Base-by-base conservation (phyloP, 768 basidiomycete species). In the Mycena olivaceomarginata region DNA sequence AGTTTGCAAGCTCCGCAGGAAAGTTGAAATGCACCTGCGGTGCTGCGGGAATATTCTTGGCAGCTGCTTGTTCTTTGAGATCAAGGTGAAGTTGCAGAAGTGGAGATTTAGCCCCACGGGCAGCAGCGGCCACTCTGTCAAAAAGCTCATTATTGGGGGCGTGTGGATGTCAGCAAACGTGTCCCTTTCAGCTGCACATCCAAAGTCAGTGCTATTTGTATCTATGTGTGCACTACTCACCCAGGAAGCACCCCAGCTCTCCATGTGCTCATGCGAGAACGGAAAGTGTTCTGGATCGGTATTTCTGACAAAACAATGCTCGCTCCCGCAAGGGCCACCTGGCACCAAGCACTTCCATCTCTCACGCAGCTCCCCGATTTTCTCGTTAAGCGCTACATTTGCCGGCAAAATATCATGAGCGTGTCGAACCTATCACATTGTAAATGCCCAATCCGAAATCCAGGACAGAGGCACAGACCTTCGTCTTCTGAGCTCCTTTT, bases 331-430 rank as follows among this genome's bases (percentile, higher is more conserved):
- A 56, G 7, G n/a, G n/a, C 57, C 45, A 13, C 31, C 45, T 1
- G 69, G 69, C 5, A 22, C 15, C 5, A 45, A 45, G 18, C 59
- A 70, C 2, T 20, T 7, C 57, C 59, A 62, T 37, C 13, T 45
- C 18, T 57, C 59, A 37, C 69, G 43, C 0, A 70, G 2, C 0
- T 6, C 39, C 0, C 25, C 57, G 1, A 70, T 70, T 45, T 60
- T 70, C 8, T 1, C 43, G 20, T 56, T 22, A 1, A 56, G n/a
- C 7, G 20, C n/a, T 5, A 22, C n/a, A 22, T 56, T 56, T 10
- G 53, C 69, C 2, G 59, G 69, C 2, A 70, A 18, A 31, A 70
- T 70, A 18, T 70, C 70, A 2, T 43, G 46, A 7, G 60, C 73
- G 5, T 75, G 80, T 5, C 64, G 74, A 0, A 60, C 31, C 68